phyloP scores from a whole-genome alignment of 176 grass and related monocot genomes.

The Melocanna baccifera region DNA sequence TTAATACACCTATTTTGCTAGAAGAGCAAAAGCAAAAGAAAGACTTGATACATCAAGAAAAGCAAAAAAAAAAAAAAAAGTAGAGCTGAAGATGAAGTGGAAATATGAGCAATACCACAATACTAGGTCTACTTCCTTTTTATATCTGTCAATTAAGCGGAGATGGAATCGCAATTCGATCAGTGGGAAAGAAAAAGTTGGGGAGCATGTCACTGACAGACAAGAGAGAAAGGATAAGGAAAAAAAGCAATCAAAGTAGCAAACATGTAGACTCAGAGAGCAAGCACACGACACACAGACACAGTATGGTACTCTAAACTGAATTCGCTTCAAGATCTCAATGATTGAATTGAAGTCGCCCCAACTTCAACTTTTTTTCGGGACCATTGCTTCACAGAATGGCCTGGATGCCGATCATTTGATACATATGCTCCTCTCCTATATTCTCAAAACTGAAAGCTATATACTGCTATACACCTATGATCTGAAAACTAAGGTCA shows the following conservation, averaged over 20 bases:
- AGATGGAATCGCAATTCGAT: background rate
- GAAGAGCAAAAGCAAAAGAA: background rate
- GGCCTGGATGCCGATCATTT: no score
- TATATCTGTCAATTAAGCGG: background rate
- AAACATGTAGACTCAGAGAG: background rate
- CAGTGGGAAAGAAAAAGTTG: background rate
- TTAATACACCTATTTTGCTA: background rate
- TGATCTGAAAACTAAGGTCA: no score
- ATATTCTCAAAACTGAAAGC: no score
- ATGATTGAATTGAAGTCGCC: background rate
- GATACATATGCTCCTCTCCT: no score
- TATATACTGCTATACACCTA: no score
- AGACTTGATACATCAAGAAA: background rate
- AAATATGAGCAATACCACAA: conserved; percentile 27
- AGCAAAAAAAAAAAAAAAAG: background rate
- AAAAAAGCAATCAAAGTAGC: background rate
- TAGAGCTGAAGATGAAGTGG: background rate
- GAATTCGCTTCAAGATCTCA: background rate
- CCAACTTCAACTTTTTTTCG: background rate
- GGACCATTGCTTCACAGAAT: no score
- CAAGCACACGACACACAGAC: background rate
- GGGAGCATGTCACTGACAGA: background rate
- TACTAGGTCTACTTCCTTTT: background rate
- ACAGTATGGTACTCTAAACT: background rate
- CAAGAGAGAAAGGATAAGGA: background rate